A percentile compares a stretch with the other conserved stretches of the same genome.
phyloP scores from a whole-genome alignment of 768 basidiomycete genomes.

The Grammothele lineata region DNA sequence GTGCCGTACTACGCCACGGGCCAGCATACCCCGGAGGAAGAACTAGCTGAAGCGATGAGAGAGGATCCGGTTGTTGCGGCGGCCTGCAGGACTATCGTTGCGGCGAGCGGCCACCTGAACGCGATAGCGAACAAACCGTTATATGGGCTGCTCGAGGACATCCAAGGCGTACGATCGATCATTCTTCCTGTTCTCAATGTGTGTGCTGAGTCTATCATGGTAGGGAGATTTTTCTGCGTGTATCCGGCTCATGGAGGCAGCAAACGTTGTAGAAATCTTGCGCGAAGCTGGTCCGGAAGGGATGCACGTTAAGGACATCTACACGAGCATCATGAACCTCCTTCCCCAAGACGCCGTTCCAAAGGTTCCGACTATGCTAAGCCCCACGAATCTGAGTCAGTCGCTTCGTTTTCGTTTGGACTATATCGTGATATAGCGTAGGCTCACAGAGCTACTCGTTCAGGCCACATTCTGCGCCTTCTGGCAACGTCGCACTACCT shows the following conservation, averaged over 20 bases:
- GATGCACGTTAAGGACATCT: constrained; percentile 40
- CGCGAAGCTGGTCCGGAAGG: constrained; percentile 55
- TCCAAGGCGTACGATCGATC: constrained; percentile 52
- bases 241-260: constrained; percentile 4
- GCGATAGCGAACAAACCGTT: constrained; percentile 28
- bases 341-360: not conserved
- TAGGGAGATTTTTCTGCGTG: constrained; percentile 61
- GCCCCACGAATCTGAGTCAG: constrained; percentile 47
- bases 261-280: constrained; percentile 62
- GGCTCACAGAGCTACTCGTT: too few relatives aligned
- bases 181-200: not conserved
- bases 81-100: constrained; percentile 19
- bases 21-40: not conserved
- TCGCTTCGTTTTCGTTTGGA: not conserved
- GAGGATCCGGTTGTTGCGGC: constrained; percentile 13
- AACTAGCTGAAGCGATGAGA: constrained; percentile 14
- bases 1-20: constrained; percentile 3
- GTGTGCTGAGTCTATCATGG: not conserved
- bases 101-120: constrained; percentile 19
- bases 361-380: constrained; percentile 13
- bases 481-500: constrained; percentile 21
- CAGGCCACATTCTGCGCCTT: constrained; percentile 13
- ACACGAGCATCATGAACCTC: not conserved
- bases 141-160: constrained; percentile 60
- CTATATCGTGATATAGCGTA: not conserved